Evolutionary conservation across 2,329 filamentous ascomycete genomes (phyloP).

Genomic region (Hypoxylon sp.): DNA sequence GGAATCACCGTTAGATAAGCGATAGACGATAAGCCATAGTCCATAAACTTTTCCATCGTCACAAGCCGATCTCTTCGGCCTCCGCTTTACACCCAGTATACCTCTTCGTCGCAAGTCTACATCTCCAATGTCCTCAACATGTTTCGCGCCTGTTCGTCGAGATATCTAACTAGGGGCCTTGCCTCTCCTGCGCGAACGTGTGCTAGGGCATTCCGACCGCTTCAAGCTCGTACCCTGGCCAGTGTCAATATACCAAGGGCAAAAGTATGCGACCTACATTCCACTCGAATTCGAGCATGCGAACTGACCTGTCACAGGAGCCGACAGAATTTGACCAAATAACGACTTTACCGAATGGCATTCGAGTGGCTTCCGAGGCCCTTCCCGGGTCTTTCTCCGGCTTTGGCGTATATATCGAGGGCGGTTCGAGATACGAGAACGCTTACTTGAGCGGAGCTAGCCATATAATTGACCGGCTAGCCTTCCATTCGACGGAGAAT

Average conservation of each 20-base stretch:
- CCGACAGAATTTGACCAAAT: slow-evolving; percentile 89
- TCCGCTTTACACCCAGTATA: slow-evolving; percentile 10
- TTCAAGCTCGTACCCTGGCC: slow-evolving; percentile 46
- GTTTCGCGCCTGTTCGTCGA: slow-evolving; percentile 50
- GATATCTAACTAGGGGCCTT: slow-evolving; percentile 45
- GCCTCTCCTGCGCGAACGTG: slow-evolving; percentile 43
- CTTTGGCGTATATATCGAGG: slow-evolving; percentile 95
- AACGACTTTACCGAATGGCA: slow-evolving; percentile 90
- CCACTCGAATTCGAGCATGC: neutral
- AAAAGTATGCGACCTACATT: slow-evolving; percentile 39
- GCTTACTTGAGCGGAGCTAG: slow-evolving; percentile 87
- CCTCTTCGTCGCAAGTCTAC: slow-evolving; percentile 8
- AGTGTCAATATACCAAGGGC: slow-evolving; percentile 48
- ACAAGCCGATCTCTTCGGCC: slow-evolving; percentile 39
- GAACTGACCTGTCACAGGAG: slow-evolving; percentile 68
- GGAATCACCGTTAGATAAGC: slow-evolving; percentile 21
- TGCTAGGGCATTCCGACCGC: slow-evolving; percentile 34
- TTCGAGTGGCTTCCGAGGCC: slow-evolving; percentile 94
- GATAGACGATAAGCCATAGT: slow-evolving; percentile 30
- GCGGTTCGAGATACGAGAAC: slow-evolving; percentile 94
- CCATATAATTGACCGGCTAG: slow-evolving; percentile 95
- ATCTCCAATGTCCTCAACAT: slow-evolving; percentile 44
- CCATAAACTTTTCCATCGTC: slow-evolving; percentile 44
- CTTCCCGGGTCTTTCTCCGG: slow-evolving; percentile 95
- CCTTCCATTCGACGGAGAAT: slow-evolving; percentile 88